Evolutionary conservation across 371 early-diverging fungal species (phyloP), one percentile per base, ranked within the genome.

Genomic region (Circinella minor): DNA sequence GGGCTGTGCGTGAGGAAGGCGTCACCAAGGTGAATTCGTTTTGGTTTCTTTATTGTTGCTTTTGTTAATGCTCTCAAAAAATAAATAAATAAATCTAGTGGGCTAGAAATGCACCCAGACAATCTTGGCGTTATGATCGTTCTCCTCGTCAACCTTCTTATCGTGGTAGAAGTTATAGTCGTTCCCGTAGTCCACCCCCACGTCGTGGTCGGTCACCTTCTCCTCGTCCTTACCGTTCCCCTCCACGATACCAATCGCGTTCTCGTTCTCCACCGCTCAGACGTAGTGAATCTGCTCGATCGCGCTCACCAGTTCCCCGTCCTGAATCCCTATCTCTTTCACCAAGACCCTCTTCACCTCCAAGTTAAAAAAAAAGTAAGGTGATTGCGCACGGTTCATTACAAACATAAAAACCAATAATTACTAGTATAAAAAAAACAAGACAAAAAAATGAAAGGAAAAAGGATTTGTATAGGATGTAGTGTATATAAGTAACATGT

Each of bases 71-170:
- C 27, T 27, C 27, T 27, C 27, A 27, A 27, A 27, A 27, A 27
- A 27, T 27, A 27, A 27, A 61, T 63, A 57, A 38, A 36, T 48
- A 43, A 17, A 47, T 47, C 38, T 59, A 73, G 73, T 73, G 69
- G 69, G 73, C 73, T 36, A 68, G 59, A 62, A 73, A 68, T 38
- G 73, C 73, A 47, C 73, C 73, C 34, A 68, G 73, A 49, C 48
- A 65, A 39, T 61, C 61, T 17, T 68, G 93, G 92, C 4, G 95
- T 95, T 14, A 76, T 93, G 76, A 95, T 94, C 60, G 67, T 60
- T 61, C 67, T 9, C 67, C 67, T 59, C 18, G 48, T 36, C n/a
- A 46, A 34, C 46, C 37, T 48, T 34, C 34, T 11, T 43, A 43
- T 43, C 65, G 65, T 51, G 65, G 65, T 11, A 36, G 65, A 36